phyloP scores from a whole-genome alignment of 768 basidiomycete species.

The Zangia roseola region DNA sequence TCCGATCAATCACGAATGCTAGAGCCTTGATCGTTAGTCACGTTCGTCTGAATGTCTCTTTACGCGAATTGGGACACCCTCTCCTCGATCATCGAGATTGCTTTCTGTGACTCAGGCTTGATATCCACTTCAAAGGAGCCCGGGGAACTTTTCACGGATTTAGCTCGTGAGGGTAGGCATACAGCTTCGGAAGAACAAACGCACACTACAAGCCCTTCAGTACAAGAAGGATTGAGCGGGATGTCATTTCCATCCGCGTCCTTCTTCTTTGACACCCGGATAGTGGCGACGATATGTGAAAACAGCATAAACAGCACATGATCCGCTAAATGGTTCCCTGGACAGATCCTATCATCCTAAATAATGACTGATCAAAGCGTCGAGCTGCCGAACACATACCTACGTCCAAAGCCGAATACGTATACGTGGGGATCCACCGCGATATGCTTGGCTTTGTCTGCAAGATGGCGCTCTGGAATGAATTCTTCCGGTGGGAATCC shows the following conservation, averaged over 20 bases:
- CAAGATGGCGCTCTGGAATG: constrained; percentile 12
- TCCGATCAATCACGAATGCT: too few species aligned
- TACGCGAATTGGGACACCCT: background rate
- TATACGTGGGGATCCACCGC: constrained; percentile 12
- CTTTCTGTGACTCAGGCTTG: constrained; percentile 8
- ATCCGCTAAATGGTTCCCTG: constrained; percentile 10
- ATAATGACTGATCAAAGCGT: background rate
- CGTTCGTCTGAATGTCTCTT: background rate
- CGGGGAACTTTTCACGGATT: constrained; percentile 7
- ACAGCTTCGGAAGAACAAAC: background rate
- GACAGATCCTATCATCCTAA: constrained; percentile 7
- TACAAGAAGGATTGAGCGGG: background rate
- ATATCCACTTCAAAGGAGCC: constrained; percentile 9
- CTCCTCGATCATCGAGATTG: constrained; percentile 9
- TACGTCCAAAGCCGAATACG: constrained; percentile 17
- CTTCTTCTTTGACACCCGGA: constrained; percentile 8
- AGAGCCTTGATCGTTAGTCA: too few species aligned
- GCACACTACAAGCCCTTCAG: constrained; percentile 11
- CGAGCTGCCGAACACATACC: background rate
- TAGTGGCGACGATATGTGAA: constrained; percentile 6
- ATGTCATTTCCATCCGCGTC: constrained; percentile 9
- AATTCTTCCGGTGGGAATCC: constrained; percentile 17
- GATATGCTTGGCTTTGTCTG: constrained; percentile 1
- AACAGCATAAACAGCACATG: constrained; percentile 10
- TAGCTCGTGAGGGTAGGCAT: background rate